These are phyloP conservation scores for Monosporascus cannonballus DNA, from an alignment of 2,329 filamentous ascomycete genomes.

Conservation along the genomic window DNA sequence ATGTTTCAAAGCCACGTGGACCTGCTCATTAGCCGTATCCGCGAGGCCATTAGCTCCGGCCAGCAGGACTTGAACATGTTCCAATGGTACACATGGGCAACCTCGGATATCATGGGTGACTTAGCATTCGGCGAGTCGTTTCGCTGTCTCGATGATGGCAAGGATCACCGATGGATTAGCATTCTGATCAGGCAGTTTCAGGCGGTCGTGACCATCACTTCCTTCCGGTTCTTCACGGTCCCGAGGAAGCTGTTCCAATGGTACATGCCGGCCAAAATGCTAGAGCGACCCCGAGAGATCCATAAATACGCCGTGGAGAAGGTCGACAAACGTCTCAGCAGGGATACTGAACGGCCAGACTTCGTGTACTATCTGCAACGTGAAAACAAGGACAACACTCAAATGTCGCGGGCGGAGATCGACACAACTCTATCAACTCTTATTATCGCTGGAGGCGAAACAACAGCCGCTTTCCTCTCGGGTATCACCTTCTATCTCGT, in stretches of 20 bases:
- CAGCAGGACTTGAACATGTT: not conserved
- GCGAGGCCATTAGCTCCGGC: not conserved
- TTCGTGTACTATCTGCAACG: not conserved
- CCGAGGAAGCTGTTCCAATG: not conserved
- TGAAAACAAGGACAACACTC: not conserved
- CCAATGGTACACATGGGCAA: not conserved
- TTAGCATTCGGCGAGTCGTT: not conserved
- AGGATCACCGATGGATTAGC: not conserved
- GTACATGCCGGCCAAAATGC: not conserved
- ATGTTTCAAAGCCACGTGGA: not conserved
- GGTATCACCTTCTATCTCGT: constrained; percentile 32
- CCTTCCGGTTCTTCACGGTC: not conserved
- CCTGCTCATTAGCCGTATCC: not conserved
- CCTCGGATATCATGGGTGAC: not conserved
- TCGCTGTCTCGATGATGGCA: not conserved
- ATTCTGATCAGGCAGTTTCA: not conserved
- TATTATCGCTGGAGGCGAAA: constrained; percentile 41
- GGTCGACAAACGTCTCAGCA: not conserved
- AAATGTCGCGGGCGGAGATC: not conserved
- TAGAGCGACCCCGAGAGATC: not conserved
- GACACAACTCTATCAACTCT: constrained; percentile 10
- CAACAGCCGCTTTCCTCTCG: constrained; percentile 37
- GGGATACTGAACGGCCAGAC: not conserved
- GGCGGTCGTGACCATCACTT: not conserved
- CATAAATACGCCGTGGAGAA: not conserved